phyloP scores from a whole-genome alignment of 305 asterid species.

The Salvia sclarea region DNA sequence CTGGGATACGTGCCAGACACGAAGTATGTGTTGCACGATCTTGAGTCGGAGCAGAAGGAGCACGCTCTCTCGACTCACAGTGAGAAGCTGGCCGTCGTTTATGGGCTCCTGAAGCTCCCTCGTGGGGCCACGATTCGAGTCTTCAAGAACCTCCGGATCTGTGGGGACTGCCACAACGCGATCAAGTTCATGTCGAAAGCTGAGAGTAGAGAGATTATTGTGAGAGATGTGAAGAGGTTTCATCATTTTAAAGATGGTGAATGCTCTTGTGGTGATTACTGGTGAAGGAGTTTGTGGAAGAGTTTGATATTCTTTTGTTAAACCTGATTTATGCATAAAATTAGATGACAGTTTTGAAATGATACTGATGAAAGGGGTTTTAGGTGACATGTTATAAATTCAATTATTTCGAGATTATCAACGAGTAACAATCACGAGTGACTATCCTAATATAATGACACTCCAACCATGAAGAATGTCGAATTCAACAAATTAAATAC shows the following conservation, averaged over 20 bases:
- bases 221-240: constrained; percentile 90
- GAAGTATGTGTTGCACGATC: constrained; percentile 73
- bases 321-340: background rate
- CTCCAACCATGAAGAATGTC: too few species aligned
- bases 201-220: constrained; percentile 74
- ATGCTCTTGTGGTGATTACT: constrained; percentile 86
- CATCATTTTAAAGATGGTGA: constrained; percentile 88
- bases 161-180: constrained; percentile 92
- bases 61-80: constrained; percentile 82
- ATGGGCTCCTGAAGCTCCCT: constrained; percentile 79
- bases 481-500: too few species aligned
- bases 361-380: too few species aligned
- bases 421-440: too few species aligned
- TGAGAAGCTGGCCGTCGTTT: constrained; percentile 89
- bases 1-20: constrained; percentile 88
- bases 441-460: too few species aligned
- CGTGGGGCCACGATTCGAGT: constrained; percentile 71
- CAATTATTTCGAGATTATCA: too few species aligned
- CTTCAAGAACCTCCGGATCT: constrained; percentile 86
- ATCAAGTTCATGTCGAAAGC: constrained; percentile 76
- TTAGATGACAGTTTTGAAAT: too few species aligned
- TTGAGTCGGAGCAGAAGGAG: constrained; percentile 86
- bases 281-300: constrained; percentile 44
- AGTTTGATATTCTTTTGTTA: background rate
- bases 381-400: too few species aligned